Evolutionary conservation across 164 flowering plant species (phyloP), one percentile per base, ranked within the genome.

Genomic region (Stephania cephalantha): DNA sequence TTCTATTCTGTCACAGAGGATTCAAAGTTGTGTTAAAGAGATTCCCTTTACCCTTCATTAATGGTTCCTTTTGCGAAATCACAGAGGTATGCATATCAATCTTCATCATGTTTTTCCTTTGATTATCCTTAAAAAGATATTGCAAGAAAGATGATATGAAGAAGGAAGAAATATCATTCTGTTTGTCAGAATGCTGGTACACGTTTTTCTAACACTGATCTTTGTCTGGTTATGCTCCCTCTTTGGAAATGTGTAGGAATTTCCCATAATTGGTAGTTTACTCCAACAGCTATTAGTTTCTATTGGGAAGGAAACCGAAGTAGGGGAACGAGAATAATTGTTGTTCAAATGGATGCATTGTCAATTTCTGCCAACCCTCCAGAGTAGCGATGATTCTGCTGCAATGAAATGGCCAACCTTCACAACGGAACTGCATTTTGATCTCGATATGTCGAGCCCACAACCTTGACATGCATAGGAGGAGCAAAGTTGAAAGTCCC

Each of bases 201-300:
- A 17, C 74, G 22, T 1, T 35, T 35, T 17, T 46, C 12, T 13
- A 12, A 12, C 11, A 30, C 44, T 65, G 4, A n/a, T 46, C 4
- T 46, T 9, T 48, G 15, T 53, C 42, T 44, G 12, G 10, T 2
- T 8, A 5, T 3, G 10, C 66, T 65, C 63, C 67, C 50, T 48
- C 52, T 72, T 55, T 71, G 66, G 53, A n/a, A 58, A 69, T 17
- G 74, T 75, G 29, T 53, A 85, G 88, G 84, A 85, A 65, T 82
- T 82, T 71, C 88, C 88, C 3, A 50, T 81, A 18, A 85, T 85
- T 42, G 64, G 69, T 68, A 68, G 58, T 11, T 71, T 84, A 75
- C 83, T 78, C 25, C 48, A 82, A 15, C 81, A 80, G 64, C 81
- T 85, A 30, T 78, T 74, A 8, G 70, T 84, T 68, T 68, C 74